Evolutionary conservation across 768 basidiomycete species (phyloP).

Genomic region (Hygrophoropsis aurantiaca): DNA sequence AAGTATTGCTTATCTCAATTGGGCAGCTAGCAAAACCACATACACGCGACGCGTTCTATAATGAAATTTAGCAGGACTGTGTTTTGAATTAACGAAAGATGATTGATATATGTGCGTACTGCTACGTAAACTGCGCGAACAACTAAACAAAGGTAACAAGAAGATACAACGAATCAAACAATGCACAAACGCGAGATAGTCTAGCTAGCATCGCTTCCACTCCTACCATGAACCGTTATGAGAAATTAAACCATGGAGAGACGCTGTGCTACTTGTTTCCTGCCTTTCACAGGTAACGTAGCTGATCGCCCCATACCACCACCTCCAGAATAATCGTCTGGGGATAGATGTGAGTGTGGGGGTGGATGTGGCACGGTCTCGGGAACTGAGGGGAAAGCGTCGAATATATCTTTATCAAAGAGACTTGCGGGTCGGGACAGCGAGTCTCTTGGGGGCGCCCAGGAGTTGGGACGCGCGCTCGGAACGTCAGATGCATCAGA

Average conservation of each 20-base stretch:
- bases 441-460: slow-evolving; percentile 46
- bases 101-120: too few species aligned
- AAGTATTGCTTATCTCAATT: too few species aligned
- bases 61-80: too few species aligned
- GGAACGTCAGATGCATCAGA: slow-evolving; percentile 10
- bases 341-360: slow-evolving; percentile 9
- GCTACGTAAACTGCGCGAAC: too few species aligned
- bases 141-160: slow-evolving; percentile 6
- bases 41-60: too few species aligned
- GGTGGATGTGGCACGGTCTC: slow-evolving; percentile 36
- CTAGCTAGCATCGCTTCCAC: slow-evolving; percentile 9
- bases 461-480: slow-evolving; percentile 40
- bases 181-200: slow-evolving; percentile 3
- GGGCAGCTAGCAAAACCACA: too few species aligned
- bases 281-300: slow-evolving; percentile 25
- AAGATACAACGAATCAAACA: slow-evolving; percentile 8
- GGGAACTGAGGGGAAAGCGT: slow-evolving; percentile 74
- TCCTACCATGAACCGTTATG: neutral
- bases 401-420: slow-evolving; percentile 62
- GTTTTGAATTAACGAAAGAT: too few species aligned
- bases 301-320: slow-evolving; percentile 15
- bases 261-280: slow-evolving; percentile 23
- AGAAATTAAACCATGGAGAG: slow-evolving; percentile 20
- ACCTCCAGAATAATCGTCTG: slow-evolving; percentile 11
- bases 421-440: slow-evolving; percentile 32